Conservation (phyloP, 2,329 filamentous ascomycete genomes). For the Nigrograna mackinnonii region DNA sequence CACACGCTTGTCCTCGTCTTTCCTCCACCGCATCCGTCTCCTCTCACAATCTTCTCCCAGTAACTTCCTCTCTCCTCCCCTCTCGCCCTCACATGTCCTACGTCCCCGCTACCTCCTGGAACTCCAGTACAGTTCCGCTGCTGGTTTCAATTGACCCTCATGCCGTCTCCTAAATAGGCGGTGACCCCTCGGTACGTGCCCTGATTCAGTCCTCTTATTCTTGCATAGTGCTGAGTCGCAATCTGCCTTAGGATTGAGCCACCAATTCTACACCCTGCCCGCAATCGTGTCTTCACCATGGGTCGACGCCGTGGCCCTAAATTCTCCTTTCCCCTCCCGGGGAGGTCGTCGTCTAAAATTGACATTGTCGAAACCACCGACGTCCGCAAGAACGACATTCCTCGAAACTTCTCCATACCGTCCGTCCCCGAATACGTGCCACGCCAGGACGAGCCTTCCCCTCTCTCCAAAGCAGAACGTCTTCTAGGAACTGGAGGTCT, state of each 20-base stretch:
- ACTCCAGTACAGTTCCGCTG: not conserved
- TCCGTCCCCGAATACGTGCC: constrained; percentile 26
- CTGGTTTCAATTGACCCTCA: constrained; percentile 12
- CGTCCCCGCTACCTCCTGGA: not conserved
- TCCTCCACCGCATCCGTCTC: not conserved
- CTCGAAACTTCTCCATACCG: constrained; percentile 18
- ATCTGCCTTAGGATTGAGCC: constrained; percentile 23
- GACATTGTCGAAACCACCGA: constrained; percentile 15
- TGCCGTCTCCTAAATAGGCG: constrained; percentile 9
- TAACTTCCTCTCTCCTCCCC: constrained; percentile 2
- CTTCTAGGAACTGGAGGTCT: constrained; percentile 40
- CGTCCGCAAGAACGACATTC: too few relatives aligned
- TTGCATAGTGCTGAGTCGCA: constrained; percentile 29
- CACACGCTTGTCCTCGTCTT: not conserved
- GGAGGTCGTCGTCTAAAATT: constrained; percentile 25
- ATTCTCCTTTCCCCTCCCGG: constrained; percentile 43
- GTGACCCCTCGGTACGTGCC: constrained; percentile 14
- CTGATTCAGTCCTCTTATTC: constrained; percentile 26
- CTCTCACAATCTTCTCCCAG: too few relatives aligned
- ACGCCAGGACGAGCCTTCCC: constrained; percentile 20
- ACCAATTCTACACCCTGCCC: constrained; percentile 17
- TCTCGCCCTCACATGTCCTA: constrained; percentile 6
- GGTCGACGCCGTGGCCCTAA: constrained; percentile 29
- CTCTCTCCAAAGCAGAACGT: constrained; percentile 37
- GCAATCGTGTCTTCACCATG: constrained; percentile 24